Conservation (phyloP, 2,329 filamentous ascomycete species). For the Fusarium odoratissimum region DNA sequence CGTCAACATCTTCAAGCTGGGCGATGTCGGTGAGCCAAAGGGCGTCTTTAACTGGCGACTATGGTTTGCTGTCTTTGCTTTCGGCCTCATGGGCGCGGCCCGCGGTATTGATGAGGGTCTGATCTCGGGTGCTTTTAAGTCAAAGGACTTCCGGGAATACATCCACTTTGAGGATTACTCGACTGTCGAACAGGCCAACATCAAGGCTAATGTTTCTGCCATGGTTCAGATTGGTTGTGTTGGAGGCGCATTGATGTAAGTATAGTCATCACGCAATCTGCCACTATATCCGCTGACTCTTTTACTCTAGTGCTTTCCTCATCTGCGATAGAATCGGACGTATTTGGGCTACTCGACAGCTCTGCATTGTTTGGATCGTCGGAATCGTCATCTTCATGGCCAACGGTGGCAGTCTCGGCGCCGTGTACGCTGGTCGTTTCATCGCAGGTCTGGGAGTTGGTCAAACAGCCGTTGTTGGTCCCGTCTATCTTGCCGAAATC, state of each 20-base stretch:
- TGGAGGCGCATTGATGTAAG: constrained; percentile 19
- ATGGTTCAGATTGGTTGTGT: constrained; percentile 26
- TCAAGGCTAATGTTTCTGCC: constrained; percentile 24
- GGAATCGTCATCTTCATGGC: constrained; percentile 21
- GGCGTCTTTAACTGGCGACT: constrained; percentile 27
- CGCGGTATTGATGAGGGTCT: constrained; percentile 20
- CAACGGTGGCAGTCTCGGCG: constrained; percentile 12
- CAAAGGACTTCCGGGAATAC: constrained; percentile 17
- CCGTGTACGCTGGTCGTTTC: constrained; percentile 29
- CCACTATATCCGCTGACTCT: not conserved
- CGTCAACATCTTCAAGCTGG: constrained; percentile 23
- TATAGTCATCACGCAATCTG: accelerated
- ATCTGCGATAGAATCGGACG: constrained; percentile 20
- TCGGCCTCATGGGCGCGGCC: constrained; percentile 15
- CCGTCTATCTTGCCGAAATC: constrained; percentile 34
- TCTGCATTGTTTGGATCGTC: constrained; percentile 10
- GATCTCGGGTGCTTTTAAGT: constrained; percentile 20
- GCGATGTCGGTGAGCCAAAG: constrained; percentile 11
- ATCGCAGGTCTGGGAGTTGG: constrained; percentile 32
- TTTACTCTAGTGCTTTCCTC: not conserved
- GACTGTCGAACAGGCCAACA: constrained; percentile 11
- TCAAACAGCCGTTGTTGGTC: constrained; percentile 31
- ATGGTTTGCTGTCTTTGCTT: constrained; percentile 24
- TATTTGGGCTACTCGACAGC: constrained; percentile 19
- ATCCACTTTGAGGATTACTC: constrained; percentile 13